Evolutionary conservation across 331 rosid genomes (phyloP), one percentile per base, ranked within the genome.

Genomic region (Quercus phellos): DNA sequence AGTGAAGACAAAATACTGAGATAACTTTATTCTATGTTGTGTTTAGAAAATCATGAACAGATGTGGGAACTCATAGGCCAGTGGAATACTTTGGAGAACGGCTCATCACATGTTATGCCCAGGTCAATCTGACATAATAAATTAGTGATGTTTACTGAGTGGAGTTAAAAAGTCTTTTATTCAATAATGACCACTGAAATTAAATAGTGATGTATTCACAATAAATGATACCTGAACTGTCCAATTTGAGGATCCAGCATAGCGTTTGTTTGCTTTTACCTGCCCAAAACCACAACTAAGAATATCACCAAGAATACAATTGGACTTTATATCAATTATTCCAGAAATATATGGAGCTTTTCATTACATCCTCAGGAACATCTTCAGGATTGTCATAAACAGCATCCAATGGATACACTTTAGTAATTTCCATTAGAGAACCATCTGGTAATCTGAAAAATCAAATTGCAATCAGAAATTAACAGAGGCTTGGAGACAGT

Each of bases 331-430:
- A 53, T 1, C 17, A 67, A 50, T 18, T 32, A 29, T 7, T 74
- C 26, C 55, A 4, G 34, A 72, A 77, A 81, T 18, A 51, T 14
- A 70, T 64, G 16, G 35, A 18, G 26, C 7, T 50, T 32, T 81
- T 72, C 50, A 82, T 90, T 87, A 94, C 98, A 81, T 94, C 97
- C 75, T 94, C 98, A 5, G 98, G 98, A 35, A 94, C 97, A 74
- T 94, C 97, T 22, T 92, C 97, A 21, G 74, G 93, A 81, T 53
- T 89, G 90, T 94, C 98, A 64, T 63, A 94, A 63, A 94, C 97
- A 19, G 97, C 98, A 83, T 94, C 98, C 75, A 94, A 83, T 70
- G 98, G 96, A 84, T 94, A 94, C 55, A 94, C 87, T 86, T 94
- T 94, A 24, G 96, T 61, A 78, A 92, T 90, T 85, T 94, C 90